Base-by-base conservation (phyloP, 495 filamentous ascomycete species). In the Thermochaetoides thermophila region DNA sequence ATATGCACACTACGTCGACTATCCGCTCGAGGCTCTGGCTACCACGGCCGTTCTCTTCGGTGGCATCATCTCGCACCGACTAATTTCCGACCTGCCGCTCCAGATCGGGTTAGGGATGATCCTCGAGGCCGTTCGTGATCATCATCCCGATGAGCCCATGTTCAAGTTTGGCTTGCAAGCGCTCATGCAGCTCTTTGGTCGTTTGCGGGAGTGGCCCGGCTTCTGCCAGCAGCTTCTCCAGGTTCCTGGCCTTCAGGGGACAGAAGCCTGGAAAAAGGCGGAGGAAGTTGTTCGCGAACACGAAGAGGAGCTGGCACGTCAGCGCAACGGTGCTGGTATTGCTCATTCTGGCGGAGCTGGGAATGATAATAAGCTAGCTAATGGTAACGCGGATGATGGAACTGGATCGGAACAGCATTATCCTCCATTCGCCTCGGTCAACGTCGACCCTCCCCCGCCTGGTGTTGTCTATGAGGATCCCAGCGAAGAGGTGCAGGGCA, bases 141-240 rank as follows among this genome's bases (percentile, higher is more conserved):
- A 84, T 43, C 63, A 67, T 4, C 69, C 80, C 7, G 78, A 86
- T 11, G 71, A 82, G 31, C 73, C 79, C 0, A 96, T 99, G 89
- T 96, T 85, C 61, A 94, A 94, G 43, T 99, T 99, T 50, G 89
- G 89, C 1, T 68, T 96, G n/a, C 87, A 96, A 49, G 91, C 89
- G 6, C 74, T 99, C 20, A 74, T 93, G 36, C 83, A 95, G 49
- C 69, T 94, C 32, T 73, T 78, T 27, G 62, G 68, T 19, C 74
- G 85, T 27, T 68, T 99, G n/a, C 66, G 68, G 4, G 89, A 96
- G 45, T 96, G 91, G 89, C 78, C 81, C 5, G 79, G 75, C 4
- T 89, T 93, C 50, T 94, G 87, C 52, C 71, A 76, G 29, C 67
- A 81, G 20, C 66, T 99, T 7, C 56, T 87, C 14, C 74, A 81